These are phyloP conservation scores for Cercospora janseana DNA, from an alignment of 2,329 filamentous ascomycete genomes.

Conservation along the genomic window DNA sequence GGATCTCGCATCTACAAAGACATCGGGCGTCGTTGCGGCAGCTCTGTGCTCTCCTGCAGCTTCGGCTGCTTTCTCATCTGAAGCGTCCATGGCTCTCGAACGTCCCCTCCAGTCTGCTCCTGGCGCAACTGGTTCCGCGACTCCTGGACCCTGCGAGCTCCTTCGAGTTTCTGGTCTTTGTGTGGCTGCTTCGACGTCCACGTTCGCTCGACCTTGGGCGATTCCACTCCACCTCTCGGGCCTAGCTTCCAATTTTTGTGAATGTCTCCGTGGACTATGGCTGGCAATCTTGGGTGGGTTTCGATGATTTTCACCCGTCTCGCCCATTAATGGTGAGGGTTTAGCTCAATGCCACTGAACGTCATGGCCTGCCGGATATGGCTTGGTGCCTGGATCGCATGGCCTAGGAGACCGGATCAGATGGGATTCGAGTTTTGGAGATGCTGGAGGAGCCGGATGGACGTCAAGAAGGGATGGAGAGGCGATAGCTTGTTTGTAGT, in stretches of 20 bases:
- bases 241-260: slow-evolving; percentile 6
- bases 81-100: slow-evolving; percentile 18
- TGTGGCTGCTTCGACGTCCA: not conserved
- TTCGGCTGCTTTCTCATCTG: slow-evolving; percentile 19
- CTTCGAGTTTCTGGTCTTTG: not conserved
- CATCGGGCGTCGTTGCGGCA: not conserved
- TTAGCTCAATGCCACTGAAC: not conserved
- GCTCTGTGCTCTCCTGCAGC: slow-evolving; percentile 4
- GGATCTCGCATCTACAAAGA: slow-evolving; percentile 2
- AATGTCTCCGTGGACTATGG: not conserved
- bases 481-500: not conserved
- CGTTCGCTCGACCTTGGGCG: slow-evolving; percentile 9
- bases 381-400: not conserved
- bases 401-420: not conserved
- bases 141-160: not conserved
- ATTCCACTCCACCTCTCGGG: slow-evolving; percentile 13
- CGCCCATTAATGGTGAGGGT: slow-evolving; percentile 1
- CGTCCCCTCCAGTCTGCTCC: too few species aligned
- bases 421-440: not conserved
- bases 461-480: slow-evolving; percentile 2
- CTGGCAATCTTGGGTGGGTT: slow-evolving; percentile 5
- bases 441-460: not conserved
- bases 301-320: slow-evolving; percentile 4
- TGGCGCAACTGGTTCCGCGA: not conserved
- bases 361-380: not conserved